These are phyloP conservation scores for Suillus lakei DNA, from an alignment of 768 basidiomycete genomes.

Conservation along the genomic window DNA sequence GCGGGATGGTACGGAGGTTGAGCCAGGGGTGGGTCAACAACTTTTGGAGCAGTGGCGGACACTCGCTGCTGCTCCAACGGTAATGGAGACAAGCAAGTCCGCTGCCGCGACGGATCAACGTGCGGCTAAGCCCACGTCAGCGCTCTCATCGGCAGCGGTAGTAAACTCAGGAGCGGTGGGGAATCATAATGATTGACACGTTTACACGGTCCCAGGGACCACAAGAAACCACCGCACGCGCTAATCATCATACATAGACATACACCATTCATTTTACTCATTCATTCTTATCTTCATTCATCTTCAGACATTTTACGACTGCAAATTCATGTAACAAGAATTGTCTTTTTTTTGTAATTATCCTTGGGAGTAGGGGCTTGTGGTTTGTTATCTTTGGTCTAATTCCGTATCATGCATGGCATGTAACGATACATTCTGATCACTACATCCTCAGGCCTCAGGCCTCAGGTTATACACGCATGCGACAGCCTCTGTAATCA, in stretches of 20 bases:
- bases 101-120: slow-evolving; percentile 3
- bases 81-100: slow-evolving; percentile 6
- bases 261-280: slow-evolving; percentile 17
- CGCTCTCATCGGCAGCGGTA: not conserved
- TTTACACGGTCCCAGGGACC: not conserved
- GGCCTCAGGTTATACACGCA: no score
- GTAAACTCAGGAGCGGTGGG: slow-evolving; percentile 1
- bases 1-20: slow-evolving; percentile 90
- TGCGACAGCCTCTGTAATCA: no score
- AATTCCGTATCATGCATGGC: not conserved
- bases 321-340: slow-evolving; percentile 58
- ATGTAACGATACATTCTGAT: not conserved
- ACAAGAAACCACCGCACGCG: not conserved
- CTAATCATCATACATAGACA: slow-evolving; percentile 6
- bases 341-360: slow-evolving; percentile 39
- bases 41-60: slow-evolving; percentile 73
- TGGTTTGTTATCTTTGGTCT: not conserved
- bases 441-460: no score
- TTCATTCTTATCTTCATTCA: slow-evolving; percentile 13
- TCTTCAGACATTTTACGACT: slow-evolving; percentile 23
- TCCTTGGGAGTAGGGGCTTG: slow-evolving; percentile 2
- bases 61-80: slow-evolving; percentile 28
- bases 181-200: slow-evolving; percentile 3
- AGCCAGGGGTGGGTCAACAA: slow-evolving; percentile 72
- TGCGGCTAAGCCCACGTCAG: slow-evolving; percentile 14